A percentile compares a stretch with the other conserved stretches of the same genome.
Conservation (phyloP, 2,329 filamentous ascomycete genomes). For the Calonectria pseudoturangicola region DNA sequence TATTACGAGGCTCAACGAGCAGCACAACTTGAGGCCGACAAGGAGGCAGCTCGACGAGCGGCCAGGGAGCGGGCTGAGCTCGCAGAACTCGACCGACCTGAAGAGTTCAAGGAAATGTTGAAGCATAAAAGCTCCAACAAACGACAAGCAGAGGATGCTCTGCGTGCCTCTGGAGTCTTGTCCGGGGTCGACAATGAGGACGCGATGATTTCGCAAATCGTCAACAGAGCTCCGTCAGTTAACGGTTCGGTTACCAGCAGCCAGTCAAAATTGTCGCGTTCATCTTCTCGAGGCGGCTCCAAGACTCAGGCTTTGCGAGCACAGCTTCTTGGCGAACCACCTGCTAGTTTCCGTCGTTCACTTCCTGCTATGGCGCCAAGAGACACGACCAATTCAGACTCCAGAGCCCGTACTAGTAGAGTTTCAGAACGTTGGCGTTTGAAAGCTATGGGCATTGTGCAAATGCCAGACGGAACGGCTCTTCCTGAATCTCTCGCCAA, state of each 20-base stretch:
- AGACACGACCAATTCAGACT: constrained; percentile 53
- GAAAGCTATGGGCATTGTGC: constrained; percentile 71
- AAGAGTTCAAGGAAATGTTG: constrained; percentile 60
- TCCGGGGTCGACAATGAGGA: constrained; percentile 63
- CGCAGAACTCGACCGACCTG: constrained; percentile 56
- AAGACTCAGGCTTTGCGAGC: constrained; percentile 63
- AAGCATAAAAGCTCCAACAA: constrained; percentile 57
- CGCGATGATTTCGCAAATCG: constrained; percentile 59
- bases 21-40: constrained; percentile 58
- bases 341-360: constrained; percentile 62
- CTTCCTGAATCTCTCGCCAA: constrained; percentile 70
- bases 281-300: constrained; percentile 53
- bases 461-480: constrained; percentile 72
- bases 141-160: constrained; percentile 59
- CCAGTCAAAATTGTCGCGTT: constrained; percentile 45
- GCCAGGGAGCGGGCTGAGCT: constrained; percentile 53
- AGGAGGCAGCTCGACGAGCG: constrained; percentile 57
- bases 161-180: constrained; percentile 65
- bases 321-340: constrained; percentile 55
- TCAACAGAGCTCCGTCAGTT: constrained; percentile 54
- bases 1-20: constrained; percentile 65
- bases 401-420: constrained; percentile 57
- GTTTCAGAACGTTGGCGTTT: constrained; percentile 67
- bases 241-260: constrained; percentile 48
- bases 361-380: constrained; percentile 59